Evolutionary conservation across 257 asterid species (phyloP), one percentile per base, ranked within the genome.

Genomic region (Striga asiatica): DNA sequence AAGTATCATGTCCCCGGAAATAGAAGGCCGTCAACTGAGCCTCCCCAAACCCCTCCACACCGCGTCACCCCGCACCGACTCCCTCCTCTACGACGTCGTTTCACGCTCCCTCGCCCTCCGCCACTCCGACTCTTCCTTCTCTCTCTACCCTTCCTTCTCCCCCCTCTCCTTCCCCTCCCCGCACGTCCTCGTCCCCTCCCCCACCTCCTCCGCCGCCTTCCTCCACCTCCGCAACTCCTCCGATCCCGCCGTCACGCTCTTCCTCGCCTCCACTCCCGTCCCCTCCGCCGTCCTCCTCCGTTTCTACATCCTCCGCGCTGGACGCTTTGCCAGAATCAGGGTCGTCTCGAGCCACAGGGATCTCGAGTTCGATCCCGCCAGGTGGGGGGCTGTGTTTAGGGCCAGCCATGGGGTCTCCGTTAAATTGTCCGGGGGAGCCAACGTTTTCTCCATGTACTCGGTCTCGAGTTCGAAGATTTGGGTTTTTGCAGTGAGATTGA

Each of bases 61-160:
- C 16, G 72, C 65, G 25, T 59, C 78, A 3, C 84, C 84, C 0
- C 71, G 67, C 41, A 41, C 66, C 69, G 67, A 83, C 38, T 70
- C 89, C 18, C 59, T 82, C 58, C 78, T 81, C 42, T 78, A 72
- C 56, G 82, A 81, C 60, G 73, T 81, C 28, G 12, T 58, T 17
- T 80, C 93, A 7, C 21, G 28, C 11, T 70, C 94, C n/a, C 54
- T 84, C 1, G 89, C 95, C 60, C 82, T 85, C 45, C 78, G 66
- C 37, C 94, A 82, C 50, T 71, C 84, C 65, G 91, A 88, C 64
- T 65, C 95, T 18, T 84, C 95, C 10, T 75, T 78, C 76, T 75
- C 94, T 24, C 83, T 81, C 57, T 81, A 77, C 76, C 63, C 88
- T 6, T 69, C 80, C 18, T 58, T 73, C 20, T 59, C 82, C 29